These are phyloP conservation scores for Cercospora beticola DNA, from an alignment of 2,329 filamentous ascomycete genomes.

Conservation along the genomic window DNA sequence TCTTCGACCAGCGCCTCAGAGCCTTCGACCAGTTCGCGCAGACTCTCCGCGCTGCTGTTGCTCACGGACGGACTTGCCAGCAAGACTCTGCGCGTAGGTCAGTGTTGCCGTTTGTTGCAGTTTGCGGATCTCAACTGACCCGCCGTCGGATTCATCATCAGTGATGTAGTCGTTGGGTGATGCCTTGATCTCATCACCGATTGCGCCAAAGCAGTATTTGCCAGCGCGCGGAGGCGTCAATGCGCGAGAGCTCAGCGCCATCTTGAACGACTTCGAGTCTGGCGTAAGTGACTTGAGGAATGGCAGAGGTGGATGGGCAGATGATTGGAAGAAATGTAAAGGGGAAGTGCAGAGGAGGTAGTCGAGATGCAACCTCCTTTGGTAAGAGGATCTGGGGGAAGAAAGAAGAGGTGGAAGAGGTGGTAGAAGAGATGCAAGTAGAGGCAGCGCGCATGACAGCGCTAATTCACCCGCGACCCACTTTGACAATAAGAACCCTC, in stretches of 20 bases:
- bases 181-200: conserved; percentile 9
- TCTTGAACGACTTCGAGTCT: neutral
- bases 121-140: neutral
- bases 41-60: neutral
- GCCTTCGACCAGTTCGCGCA: conserved; percentile 8
- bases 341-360: neutral
- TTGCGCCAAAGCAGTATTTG: conserved; percentile 2
- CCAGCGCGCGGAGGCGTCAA: neutral
- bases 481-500: neutral
- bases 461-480: neutral
- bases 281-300: neutral
- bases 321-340: neutral
- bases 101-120: neutral
- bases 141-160: conserved; percentile 4
- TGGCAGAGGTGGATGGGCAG: neutral
- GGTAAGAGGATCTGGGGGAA: neutral
- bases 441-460: neutral
- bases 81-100: neutral
- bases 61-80: neutral
- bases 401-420: neutral
- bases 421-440: neutral
- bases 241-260: neutral
- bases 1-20: conserved; percentile 9
- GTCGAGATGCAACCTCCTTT: neutral
- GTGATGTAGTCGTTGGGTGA: neutral